Percentiles rank a stretch among this genome's conserved stretches.
Evolutionary conservation across 2,329 filamentous ascomycete genomes (phyloP).

Genomic region (Escovopsis weberi): DNA sequence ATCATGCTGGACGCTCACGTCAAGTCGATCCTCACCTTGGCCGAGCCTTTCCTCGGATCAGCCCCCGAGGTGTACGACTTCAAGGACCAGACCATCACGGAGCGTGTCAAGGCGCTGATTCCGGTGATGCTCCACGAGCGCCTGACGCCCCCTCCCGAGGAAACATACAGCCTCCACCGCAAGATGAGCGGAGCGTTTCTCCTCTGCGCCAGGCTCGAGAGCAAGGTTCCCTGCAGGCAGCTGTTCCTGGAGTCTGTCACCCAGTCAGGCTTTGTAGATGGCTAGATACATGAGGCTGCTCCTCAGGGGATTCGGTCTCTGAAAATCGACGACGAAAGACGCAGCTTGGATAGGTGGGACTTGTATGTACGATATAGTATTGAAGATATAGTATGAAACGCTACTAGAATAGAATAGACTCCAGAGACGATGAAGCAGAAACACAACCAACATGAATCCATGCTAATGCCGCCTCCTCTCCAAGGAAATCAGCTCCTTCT

Average conservation of each 20-base stretch:
- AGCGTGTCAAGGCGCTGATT: slow-evolving; percentile 75
- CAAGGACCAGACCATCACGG: slow-evolving; percentile 85
- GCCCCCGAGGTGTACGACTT: slow-evolving; percentile 87
- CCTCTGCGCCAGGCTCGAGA: slow-evolving; percentile 75
- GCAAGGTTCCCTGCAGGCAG: slow-evolving; percentile 64
- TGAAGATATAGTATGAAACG: too few species aligned
- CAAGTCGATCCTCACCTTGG: slow-evolving; percentile 75
- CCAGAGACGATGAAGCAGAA: too few species aligned
- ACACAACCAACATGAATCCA: too few species aligned
- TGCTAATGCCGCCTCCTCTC: slow-evolving; percentile 13
- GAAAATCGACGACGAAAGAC: too few species aligned
- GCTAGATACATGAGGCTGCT: too few species aligned
- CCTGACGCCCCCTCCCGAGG: slow-evolving; percentile 81
- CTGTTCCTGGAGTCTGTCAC: slow-evolving; percentile 52
- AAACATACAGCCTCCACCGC: slow-evolving; percentile 90
- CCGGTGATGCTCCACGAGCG: slow-evolving; percentile 87
- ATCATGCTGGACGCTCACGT: slow-evolving; percentile 84
- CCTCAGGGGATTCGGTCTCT: too few species aligned
- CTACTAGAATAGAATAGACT: too few species aligned
- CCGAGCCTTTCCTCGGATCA: slow-evolving; percentile 69
- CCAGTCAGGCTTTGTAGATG: slow-evolving; percentile 18
- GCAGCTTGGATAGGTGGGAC: too few species aligned
- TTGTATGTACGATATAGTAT: too few species aligned
- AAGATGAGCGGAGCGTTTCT: slow-evolving; percentile 93
- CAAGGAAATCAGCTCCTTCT: slow-evolving; percentile 47